Evolutionary conservation across 805 yeast species (phyloP), one percentile per base, ranked within the genome.

Genomic region (Nakazawaea wyomingensis): DNA sequence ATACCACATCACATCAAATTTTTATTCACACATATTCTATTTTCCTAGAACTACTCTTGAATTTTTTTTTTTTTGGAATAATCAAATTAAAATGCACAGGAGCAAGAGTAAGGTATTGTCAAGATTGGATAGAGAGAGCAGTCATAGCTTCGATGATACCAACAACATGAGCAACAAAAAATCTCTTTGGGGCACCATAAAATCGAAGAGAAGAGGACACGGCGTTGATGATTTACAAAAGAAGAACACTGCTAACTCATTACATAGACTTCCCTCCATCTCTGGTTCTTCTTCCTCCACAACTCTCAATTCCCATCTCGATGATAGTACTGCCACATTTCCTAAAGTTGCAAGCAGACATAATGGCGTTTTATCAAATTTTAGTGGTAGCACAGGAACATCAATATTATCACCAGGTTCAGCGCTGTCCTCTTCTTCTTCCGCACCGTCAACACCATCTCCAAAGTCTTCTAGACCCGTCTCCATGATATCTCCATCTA

Each of bases 131-230:
- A 13, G 16, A 20, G 21, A 20, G n/a, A 18, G 21, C 32, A 14
- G 20, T 13, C 14, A 36, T n/a, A 14, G 5, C n/a, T n/a, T n/a
- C n/a, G n/a, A n/a, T 10, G 24, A 26, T 26, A 24, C 11, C 27
- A 24, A 3, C 27, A 11, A 24, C 11, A 24, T 24, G 8, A 9
- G 16, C 9, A 26, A 17, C 13, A 37, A 37, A 19, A 37, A 19
- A 28, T 36, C 41, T 2, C 24, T 42, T 6, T 42, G 45, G 45
- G 45, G 45, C n/a, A 42, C 41, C 26, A 22, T 42, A 19, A 42
- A 32, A 20, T 22, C 37, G n/a, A 42, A 32, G 37, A 37, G 18
- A 28, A 41, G 32, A 19, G 16, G 8, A 13, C 8, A 29, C 16
- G 32, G 32, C 13, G n/a, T 26, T 6, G 39, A 35, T 10, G 36